Conservation (phyloP, 768 basidiomycete genomes). For the Boletus insuetus region DNA sequence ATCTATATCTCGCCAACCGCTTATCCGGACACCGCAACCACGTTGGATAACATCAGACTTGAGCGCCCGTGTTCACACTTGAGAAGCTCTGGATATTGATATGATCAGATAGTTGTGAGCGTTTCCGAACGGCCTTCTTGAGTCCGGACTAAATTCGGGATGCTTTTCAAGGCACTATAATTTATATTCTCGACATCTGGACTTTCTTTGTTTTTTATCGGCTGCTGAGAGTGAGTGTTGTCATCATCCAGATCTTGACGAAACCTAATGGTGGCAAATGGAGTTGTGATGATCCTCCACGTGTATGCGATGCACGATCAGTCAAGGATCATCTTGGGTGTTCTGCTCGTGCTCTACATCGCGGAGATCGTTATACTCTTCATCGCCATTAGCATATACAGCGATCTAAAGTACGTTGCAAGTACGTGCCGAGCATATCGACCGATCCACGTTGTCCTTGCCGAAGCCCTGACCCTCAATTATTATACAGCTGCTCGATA, state of each 20-base stretch:
- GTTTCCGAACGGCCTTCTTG: neutral
- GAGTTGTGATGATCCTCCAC: neutral
- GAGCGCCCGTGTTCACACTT: neutral
- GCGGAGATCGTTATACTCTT: neutral
- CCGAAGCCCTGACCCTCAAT: neutral
- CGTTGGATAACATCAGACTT: neutral
- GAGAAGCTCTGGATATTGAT: neutral
- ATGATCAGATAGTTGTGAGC: neutral
- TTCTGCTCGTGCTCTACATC: neutral
- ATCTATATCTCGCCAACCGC: too few species aligned
- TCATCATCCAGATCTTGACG: neutral
- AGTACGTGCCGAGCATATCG: neutral
- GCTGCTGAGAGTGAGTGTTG: neutral
- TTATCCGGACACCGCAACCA: neutral
- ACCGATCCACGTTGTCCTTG: too few species aligned
- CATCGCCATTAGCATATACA: neutral
- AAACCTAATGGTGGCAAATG: neutral
- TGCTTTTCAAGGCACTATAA: neutral
- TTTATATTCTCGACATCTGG: neutral
- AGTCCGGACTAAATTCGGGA: neutral
- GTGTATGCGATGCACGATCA: neutral
- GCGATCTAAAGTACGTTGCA: neutral
- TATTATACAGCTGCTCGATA: neutral
- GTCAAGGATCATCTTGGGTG: constrained; percentile 1
- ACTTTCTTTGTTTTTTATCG: neutral